Evolutionary conservation across 768 basidiomycete genomes (phyloP), one percentile per base, ranked within the genome.

Genomic region (Ephemerocybe angulata): DNA sequence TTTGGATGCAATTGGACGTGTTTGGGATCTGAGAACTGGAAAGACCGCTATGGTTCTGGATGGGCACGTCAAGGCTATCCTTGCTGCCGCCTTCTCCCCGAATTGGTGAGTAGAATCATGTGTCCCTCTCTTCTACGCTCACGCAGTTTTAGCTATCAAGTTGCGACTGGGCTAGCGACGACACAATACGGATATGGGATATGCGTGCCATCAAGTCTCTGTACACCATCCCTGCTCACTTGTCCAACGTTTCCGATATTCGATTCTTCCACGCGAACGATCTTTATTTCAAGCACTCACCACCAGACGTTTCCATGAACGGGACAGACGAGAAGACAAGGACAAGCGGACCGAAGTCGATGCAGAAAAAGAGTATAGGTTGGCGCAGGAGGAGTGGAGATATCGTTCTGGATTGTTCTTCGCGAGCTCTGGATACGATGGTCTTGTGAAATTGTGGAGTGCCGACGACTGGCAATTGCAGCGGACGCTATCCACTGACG

Each of bases 161-260:
- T 99, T 47, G 97, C 95, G 28, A 97, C 97, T 0, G 97, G 96
- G 87, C 94, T 3, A 93, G 91, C 42, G 97, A 99, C 70, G 97
- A 98, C 67, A 97, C 97, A 0, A 89, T 99, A 64, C 88, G 95
- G 46, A 92, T 98, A 77, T 99, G 97, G 97, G 97, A 99, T 72
- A 85, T 98, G 76, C 87, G 97, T 35, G 88, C 90, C 15, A 79
- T 97, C 29, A 93, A 88, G 61, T 86, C 93, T n/a, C 73, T 94
- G 11, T 93, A 97, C 70, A 98, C 93, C 38, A 97, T 98, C 61
- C 95, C 96, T 1, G 97, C 94, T 0, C 97, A 99, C 75, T 81
- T 88, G 31, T 94, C 90, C 52, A 96, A 95, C 67, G 89, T 98
- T 50, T 89, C 95, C 15, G 97, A 99, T 63, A 81, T 99, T 41